Evolutionary conservation across 106 monocot genomes (phyloP), one percentile per base, ranked within the genome.

Genomic region (Apostasia shenzhenica): DNA sequence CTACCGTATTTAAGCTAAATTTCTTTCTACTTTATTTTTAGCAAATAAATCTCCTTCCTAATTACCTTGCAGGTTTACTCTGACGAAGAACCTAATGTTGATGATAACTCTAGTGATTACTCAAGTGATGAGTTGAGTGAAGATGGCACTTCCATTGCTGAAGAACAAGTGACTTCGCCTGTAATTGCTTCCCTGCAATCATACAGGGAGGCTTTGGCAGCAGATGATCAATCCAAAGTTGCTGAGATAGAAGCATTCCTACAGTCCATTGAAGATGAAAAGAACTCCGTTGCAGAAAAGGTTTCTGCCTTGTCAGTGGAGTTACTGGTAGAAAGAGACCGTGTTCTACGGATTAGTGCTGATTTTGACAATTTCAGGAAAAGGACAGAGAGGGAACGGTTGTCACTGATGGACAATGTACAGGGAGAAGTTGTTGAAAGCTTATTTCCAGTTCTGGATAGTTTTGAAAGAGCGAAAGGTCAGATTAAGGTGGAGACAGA

Each of bases 301-400:
- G 66, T 86, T 59, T 63, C 64, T 73, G 3, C 66, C 41, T 60
- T 88, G 45, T 65, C 78, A 12, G 74, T 67, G 67, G 92, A 93
- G 48, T 48, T 83, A 49, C 43, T 73, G 41, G 47, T 47, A 53
- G 85, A 93, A 64, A 83, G 70, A 48, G 85, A 81, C 6, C 81
- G 83, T 1, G 48, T 88, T 45, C 79, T 93, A 12, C 81, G 88
- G 59, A 88, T 93, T 57, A 83, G 88, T 61, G 92, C 92, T 1
- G 92, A 93, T 62, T 93, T 93, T 59, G 92, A 93, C 54, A 93
- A 93, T 51, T 93, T 86, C 61, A 78, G 92, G 67, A 88, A 88
- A 66, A 85, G 92, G 74, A 85, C 83, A 0, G 88, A 93, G 71
- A 93, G 74, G 74, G 81, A 93, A 26, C 80, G 74, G 40, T 78